These are phyloP conservation scores for Hyaloscypha hepaticicola DNA, from an alignment of 495 filamentous ascomycete species.

Conservation along the genomic window DNA sequence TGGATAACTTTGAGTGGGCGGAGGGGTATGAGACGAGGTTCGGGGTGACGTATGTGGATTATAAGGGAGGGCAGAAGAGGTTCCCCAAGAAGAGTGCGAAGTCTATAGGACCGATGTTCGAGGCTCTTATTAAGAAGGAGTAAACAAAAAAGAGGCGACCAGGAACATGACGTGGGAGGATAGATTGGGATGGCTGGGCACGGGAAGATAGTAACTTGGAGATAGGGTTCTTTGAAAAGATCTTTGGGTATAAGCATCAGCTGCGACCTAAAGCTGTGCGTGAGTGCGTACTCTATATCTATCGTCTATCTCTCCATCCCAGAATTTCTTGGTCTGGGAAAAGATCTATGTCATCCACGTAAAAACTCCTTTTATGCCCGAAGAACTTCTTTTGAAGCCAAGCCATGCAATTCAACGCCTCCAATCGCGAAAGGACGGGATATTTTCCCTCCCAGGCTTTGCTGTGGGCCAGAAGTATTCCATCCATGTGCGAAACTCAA, in stretches of 20 bases:
- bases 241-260: not conserved
- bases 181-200: no score
- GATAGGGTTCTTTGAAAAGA: not conserved
- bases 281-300: not conserved
- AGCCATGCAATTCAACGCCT: not conserved
- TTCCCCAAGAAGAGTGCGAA: constrained; percentile 77
- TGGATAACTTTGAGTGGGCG: constrained; percentile 72
- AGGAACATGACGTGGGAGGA: no score
- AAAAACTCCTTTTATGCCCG: no score
- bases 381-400: not conserved
- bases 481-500: no score
- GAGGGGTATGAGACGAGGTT: constrained; percentile 85
- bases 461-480: no score
- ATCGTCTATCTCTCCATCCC: not conserved
- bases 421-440: not conserved
- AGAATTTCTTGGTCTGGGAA: no score
- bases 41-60: constrained; percentile 76
- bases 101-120: constrained; percentile 62
- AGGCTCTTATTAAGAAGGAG: constrained; percentile 52
- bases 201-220: no score
- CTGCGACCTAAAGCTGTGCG: not conserved
- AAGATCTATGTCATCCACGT: no score
- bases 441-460: not conserved
- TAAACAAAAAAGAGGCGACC: constrained; percentile 18
- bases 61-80: constrained; percentile 69